Percentiles rank a stretch among this genome's conserved stretches.
Conservation (phyloP, 306 rosid species). For the Vigna mungo region DNA sequence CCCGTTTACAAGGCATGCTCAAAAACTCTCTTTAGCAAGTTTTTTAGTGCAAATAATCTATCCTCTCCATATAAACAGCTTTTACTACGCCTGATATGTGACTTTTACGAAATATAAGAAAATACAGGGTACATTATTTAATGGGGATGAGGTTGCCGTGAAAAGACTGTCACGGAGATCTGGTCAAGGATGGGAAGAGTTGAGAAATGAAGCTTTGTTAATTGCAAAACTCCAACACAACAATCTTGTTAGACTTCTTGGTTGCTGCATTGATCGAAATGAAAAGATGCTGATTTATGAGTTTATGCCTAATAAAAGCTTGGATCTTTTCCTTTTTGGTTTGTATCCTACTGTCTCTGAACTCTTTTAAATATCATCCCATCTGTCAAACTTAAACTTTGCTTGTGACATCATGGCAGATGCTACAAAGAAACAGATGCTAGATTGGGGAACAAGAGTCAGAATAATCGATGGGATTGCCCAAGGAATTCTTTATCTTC, state of each 20-base stretch:
- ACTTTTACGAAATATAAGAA: too few relatives aligned
- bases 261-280: constrained; percentile 46
- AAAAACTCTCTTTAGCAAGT: not conserved
- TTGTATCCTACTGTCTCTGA: not conserved
- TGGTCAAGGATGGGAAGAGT: constrained; percentile 56
- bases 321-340: constrained; percentile 52
- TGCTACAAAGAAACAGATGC: constrained; percentile 6
- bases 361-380: not conserved
- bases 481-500: constrained; percentile 53
- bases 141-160: constrained; percentile 50
- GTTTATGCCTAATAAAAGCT: constrained; percentile 49
- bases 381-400: not conserved
- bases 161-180: constrained; percentile 50
- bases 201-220: constrained; percentile 45
- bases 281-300: constrained; percentile 49
- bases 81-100: too few relatives aligned
- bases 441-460: constrained; percentile 47
- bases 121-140: constrained; percentile 40
- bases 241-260: constrained; percentile 51
- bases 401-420: constrained; percentile 25
- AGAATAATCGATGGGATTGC: constrained; percentile 45
- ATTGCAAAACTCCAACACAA: constrained; percentile 57
- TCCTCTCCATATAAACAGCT: too few relatives aligned
- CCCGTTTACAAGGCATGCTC: constrained; percentile 51
- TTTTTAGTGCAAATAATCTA: not conserved